A percentile compares a stretch with the other conserved stretches of the same genome.
These are phyloP conservation scores for Davidsoniella virescens DNA, from an alignment of 2,329 filamentous ascomycete species.

Conservation along the genomic window DNA sequence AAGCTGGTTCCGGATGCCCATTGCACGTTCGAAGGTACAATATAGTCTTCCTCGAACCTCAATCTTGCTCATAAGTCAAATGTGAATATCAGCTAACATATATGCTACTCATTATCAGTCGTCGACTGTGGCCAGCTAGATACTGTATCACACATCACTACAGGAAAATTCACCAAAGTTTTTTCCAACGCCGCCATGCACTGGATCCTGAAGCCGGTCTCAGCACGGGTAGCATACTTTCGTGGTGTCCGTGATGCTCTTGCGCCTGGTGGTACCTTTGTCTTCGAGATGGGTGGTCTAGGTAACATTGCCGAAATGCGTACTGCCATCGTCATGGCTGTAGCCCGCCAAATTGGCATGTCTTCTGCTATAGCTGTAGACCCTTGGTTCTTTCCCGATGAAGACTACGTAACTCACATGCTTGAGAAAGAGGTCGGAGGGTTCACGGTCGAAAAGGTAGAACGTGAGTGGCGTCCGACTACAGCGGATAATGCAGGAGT, in stretches of 20 bases:
- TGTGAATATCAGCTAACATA: too few relatives aligned
- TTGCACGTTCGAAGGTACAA: constrained; percentile 29
- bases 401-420: constrained; percentile 34
- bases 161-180: constrained; percentile 31
- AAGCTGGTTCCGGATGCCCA: constrained; percentile 24
- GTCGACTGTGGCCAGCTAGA: constrained; percentile 5
- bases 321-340: constrained; percentile 36
- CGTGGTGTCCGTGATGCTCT: constrained; percentile 33
- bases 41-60: neutral
- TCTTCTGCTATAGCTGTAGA: constrained; percentile 30
- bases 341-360: constrained; percentile 35
- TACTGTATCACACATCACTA: neutral
- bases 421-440: constrained; percentile 29
- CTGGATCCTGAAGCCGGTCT: constrained; percentile 32
- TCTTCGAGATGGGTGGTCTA: constrained; percentile 56
- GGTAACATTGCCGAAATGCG: constrained; percentile 52
- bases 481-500: constrained; percentile 40
- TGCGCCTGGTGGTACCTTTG: constrained; percentile 38
- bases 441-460: constrained; percentile 34
- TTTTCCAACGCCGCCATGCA: constrained; percentile 54
- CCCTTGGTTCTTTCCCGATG: constrained; percentile 60
- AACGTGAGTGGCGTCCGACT: constrained; percentile 51
- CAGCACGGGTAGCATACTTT: constrained; percentile 35
- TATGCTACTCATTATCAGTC: neutral
- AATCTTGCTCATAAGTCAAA: neutral